Percentiles rank a stretch among this genome's conserved stretches.
Conservation (phyloP, 192 early-diverging fungal species). For the Backusella tarrabulga region DNA sequence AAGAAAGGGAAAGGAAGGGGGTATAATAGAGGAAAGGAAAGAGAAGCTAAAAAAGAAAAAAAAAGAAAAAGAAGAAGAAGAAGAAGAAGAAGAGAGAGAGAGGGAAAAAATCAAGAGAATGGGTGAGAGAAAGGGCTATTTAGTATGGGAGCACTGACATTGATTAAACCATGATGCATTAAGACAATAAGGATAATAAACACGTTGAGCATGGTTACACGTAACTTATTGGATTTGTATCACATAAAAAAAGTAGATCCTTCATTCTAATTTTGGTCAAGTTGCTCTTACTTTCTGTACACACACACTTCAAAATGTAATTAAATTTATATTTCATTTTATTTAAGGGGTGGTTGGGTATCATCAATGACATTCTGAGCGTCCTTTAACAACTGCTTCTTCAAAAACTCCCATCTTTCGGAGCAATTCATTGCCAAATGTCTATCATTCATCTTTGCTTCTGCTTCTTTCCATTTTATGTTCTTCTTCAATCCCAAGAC, state of each 20-base stretch:
- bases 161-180: constrained; percentile 16
- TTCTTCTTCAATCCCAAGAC: background rate
- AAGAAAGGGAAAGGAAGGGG: constrained; percentile 1
- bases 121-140: background rate
- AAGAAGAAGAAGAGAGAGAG: background rate
- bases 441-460: constrained; percentile 9
- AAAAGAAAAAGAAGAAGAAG: background rate
- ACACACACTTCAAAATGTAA: background rate
- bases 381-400: constrained; percentile 19
- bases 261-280: background rate
- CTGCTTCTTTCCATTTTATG: constrained; percentile 14
- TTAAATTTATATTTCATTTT: constrained; percentile 2
- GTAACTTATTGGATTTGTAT: constrained; percentile 3
- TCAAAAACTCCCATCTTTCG: constrained; percentile 25
- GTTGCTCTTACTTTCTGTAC: background rate
- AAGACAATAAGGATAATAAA: constrained; percentile 4
- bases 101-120: background rate
- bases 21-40: background rate
- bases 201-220: constrained; percentile 25
- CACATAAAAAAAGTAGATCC: background rate
- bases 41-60: background rate
- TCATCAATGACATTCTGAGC: background rate
- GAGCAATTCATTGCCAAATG: constrained; percentile 16
- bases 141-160: constrained; percentile 17
- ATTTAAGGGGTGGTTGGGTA: background rate